A percentile compares a stretch with the other conserved stretches of the same genome.
Conservation (phyloP, 495 filamentous ascomycete species). For the Penicillium dipodomyicola region DNA sequence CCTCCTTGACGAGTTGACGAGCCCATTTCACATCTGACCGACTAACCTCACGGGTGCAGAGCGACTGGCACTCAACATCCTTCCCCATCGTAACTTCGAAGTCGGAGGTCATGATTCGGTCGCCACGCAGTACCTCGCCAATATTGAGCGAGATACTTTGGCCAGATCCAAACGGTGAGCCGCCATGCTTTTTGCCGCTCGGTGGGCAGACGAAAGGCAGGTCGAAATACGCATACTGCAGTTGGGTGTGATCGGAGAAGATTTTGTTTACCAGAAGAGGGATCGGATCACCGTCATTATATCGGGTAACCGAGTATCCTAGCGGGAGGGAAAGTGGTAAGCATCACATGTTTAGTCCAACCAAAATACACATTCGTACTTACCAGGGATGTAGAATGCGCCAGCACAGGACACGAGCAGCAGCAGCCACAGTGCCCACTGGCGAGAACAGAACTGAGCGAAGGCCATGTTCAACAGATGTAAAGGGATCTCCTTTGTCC, state of each 20-base stretch:
- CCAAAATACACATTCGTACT: conserved; percentile 15
- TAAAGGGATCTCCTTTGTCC: conserved; percentile 29
- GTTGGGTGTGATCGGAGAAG: conserved; percentile 86
- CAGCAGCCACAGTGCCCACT: conserved; percentile 37
- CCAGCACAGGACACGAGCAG: conserved; percentile 44
- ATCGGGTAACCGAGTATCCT: conserved; percentile 80
- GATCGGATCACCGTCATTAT: conserved; percentile 74
- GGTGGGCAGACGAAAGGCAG: conserved; percentile 90
- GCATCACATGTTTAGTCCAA: conserved; percentile 3
- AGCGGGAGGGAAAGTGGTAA: conserved; percentile 18
- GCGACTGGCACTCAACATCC: conserved; percentile 70
- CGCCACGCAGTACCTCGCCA: conserved; percentile 89
- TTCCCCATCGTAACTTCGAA: conserved; percentile 80
- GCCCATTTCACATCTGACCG: conserved; percentile 67
- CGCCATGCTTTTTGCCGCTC: conserved; percentile 64
- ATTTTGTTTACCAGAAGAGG: conserved; percentile 94
- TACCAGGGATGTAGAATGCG: conserved; percentile 81
- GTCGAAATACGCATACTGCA: conserved; percentile 93
- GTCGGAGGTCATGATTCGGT: conserved; percentile 86
- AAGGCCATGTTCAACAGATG: conserved; percentile 29
- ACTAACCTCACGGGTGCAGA: conserved; percentile 69
- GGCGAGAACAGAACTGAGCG: conserved; percentile 21
- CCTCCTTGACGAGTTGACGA: conserved; percentile 70
- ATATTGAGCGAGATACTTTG: conserved; percentile 83
- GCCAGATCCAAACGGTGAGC: conserved; percentile 72